Evolutionary conservation across 179 eudicot genomes (phyloP), one percentile per base, ranked within the genome.

Genomic region (Drosera spatulata): DNA sequence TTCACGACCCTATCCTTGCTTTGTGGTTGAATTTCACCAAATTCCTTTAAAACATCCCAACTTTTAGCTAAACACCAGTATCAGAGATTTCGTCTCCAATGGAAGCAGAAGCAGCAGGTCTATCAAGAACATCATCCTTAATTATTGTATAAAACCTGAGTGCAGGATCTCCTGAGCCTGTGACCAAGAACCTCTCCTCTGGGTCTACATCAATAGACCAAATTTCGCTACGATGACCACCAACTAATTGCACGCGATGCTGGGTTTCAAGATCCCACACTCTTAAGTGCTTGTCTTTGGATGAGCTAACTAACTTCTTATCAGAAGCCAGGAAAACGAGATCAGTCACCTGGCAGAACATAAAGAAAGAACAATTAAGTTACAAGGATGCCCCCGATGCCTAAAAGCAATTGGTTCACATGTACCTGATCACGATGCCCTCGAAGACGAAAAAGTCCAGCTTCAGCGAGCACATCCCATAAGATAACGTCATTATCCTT

Each of bases 261-360:
- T 93, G 99, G 33, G 94, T 90, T 64, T 93, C 99, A 62, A 85
- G 85, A 77, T 93, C 99, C 99, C 99, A 93, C 60, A 93, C 91
- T 73, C 97, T 90, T 67, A 93, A 65, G 63, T 85, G 90, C 66
- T 90, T 93, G 81, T 93, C 99, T 70, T 93, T 93, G 11, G 99
- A 93, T 38, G 95, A 83, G 70, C 91, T 93, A 55, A 86, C 88
- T 71, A 93, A 74, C 66, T 83, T 93, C 67, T 85, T 86, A 53
- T 87, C 84, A 51, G 85, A 77, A 73, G 86, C 95, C 76, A 93
- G 72, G 74, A 93, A 93, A 15, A 80, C 88, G 69, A 93, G 74
- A 55, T 90, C 97, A 10, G 99, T 93, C 50, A 93, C 91, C 99
- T 93, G 66, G 55, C 59, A 56, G 53, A 53, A 42, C 39, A 63